Base-by-base conservation (phyloP, 345 rosid genomes). In the Linum trigynum region DNA sequence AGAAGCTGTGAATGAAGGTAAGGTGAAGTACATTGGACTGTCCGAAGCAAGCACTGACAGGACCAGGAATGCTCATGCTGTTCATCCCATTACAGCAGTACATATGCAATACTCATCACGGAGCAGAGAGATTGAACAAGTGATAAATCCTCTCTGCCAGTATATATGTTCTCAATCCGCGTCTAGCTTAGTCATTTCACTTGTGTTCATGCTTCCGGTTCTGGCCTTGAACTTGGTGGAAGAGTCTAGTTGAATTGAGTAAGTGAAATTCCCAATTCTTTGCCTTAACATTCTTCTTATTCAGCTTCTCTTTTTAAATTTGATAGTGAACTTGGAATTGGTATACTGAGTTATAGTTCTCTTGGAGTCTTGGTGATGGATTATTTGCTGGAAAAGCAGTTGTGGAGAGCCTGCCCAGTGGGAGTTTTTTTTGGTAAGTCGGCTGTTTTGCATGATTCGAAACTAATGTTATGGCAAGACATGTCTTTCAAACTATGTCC, bases 91-190 rank as follows among this genome's bases (percentile, higher is more conserved):
- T 41, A 74, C 83, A 16, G 77, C 80, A 9, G 10, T 77, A 10
- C 77, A 80, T 38, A 77, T 77, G 84, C 79, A 77, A 65, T 75
- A 77, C 62, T 80, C 81, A 38, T 67, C 77, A 14, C 77, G 84
- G 81, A 58, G 72, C 10, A 75, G 79, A 0, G 81, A 80, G 2
- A 72, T 75, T 3, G 76, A 77, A 67, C 74, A 70, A 3, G 81
- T 65, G n/a, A 66, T 80, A 39, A 72, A 72, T 57, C 78, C 80
- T 23, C 69, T 75, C 17, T 77, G 84, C 81, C 17, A 76, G 81
- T 77, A 7, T 35, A 55, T 55, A 32, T 17, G n/a, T 39, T 23
- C 32, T 23, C 32, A 23, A 23, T 23, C 32, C 32, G 32, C 32
- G 1, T 23, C 32, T 23, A 23, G 0, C 32, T 23, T 23, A 23